These are phyloP conservation scores for Penicillium canariense DNA, from an alignment of 495 filamentous ascomycete species.

Conservation along the genomic window DNA sequence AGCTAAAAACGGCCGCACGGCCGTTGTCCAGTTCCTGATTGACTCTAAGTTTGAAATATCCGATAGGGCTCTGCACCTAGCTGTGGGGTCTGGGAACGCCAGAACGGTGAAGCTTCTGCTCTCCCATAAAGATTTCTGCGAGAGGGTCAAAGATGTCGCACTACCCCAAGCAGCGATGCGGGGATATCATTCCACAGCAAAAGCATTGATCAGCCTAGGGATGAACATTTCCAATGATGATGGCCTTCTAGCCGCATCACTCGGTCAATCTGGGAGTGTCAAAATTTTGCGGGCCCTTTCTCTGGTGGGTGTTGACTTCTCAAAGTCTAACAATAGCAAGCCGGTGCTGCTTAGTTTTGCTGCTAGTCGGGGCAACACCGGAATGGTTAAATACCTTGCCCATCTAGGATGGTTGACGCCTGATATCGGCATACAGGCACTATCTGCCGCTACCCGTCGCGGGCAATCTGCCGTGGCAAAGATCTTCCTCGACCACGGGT, in stretches of 20 bases:
- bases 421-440: not conserved
- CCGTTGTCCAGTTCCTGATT: not conserved
- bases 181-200: not conserved
- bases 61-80: not conserved
- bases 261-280: not conserved
- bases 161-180: not conserved
- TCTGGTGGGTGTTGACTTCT: not conserved
- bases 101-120: not conserved
- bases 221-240: not conserved
- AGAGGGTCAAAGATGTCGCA: not conserved
- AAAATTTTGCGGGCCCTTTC: not conserved
- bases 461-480: not conserved
- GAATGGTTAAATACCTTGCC: not conserved
- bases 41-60: not conserved
- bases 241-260: not conserved
- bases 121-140: not conserved
- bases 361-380: not conserved
- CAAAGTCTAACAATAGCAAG: not conserved
- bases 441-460: not conserved
- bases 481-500: not conserved
- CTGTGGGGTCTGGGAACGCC: not conserved
- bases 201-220: not conserved
- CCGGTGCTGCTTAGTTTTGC: not conserved
- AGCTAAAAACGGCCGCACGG: not conserved
- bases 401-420: not conserved